phyloP scores from a whole-genome alignment of 2,329 filamentous ascomycete species.

The Paecilomyces variotii region DNA sequence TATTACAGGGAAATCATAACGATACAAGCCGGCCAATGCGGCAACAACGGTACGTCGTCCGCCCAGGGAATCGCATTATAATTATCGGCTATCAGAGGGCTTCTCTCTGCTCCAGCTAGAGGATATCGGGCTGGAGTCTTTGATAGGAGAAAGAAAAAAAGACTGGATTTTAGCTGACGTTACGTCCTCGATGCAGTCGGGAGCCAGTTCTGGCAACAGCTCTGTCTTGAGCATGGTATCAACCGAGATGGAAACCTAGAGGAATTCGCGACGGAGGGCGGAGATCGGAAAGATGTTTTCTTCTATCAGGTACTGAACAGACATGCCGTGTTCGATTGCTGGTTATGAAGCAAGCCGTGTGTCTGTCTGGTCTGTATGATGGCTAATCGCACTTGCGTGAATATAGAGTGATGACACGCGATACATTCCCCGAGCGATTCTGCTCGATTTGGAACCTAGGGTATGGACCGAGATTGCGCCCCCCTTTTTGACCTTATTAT shows the following conservation, averaged over 20 bases:
- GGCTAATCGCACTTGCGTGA: not conserved
- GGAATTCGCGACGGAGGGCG: constrained; percentile 94
- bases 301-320: constrained; percentile 63
- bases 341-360: constrained; percentile 1
- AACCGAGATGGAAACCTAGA: constrained; percentile 95
- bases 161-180: constrained; percentile 18
- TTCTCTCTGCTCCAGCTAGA: not conserved
- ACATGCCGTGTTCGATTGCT: not conserved
- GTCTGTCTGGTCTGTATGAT: not conserved
- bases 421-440: constrained; percentile 92
- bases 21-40: constrained; percentile 96
- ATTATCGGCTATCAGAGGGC: constrained; percentile 4
- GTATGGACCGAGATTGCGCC: constrained; percentile 38
- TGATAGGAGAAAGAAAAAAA: not conserved
- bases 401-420: constrained; percentile 90
- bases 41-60: constrained; percentile 82
- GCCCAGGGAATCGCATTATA: constrained; percentile 4
- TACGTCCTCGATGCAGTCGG: constrained; percentile 55
- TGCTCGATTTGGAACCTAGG: constrained; percentile 89
- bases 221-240: constrained; percentile 97
- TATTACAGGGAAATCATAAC: constrained; percentile 88
- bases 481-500: constrained; percentile 2
- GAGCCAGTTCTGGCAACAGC: constrained; percentile 97
- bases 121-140: constrained; percentile 8
- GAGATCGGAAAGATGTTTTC: constrained; percentile 97